A percentile compares a stretch with the other conserved stretches of the same genome.
Conservation (phyloP, 2,329 filamentous ascomycete species). For the Sclerotinia sclerotiorum region DNA sequence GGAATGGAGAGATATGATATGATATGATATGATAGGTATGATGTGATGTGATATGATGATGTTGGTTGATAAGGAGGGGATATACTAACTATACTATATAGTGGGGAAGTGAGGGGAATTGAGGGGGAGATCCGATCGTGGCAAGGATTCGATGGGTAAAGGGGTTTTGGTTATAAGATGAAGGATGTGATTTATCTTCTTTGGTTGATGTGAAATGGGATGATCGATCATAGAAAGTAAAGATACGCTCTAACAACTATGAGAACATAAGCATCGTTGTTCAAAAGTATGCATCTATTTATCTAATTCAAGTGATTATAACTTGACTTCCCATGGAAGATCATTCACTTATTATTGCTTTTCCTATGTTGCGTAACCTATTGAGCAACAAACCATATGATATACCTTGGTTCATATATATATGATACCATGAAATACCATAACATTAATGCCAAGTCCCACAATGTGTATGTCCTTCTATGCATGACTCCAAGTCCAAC, state of each 20-base stretch:
- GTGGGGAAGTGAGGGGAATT: slow-evolving; percentile 1
- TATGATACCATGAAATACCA: slow-evolving; percentile 7
- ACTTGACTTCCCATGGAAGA: neutral
- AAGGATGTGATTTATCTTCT: neutral
- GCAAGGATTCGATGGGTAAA: neutral
- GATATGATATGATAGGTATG: too few species aligned
- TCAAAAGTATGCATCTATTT: neutral
- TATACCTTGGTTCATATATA: neutral
- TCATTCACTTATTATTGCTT: neutral
- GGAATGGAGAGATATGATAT: neutral
- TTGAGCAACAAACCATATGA: slow-evolving; percentile 4
- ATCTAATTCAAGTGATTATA: slow-evolving; percentile 8
- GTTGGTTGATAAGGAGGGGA: slow-evolving; percentile 2
- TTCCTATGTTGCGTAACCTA: neutral
- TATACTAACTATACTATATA: neutral
- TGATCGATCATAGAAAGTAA: neutral
- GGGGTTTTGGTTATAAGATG: neutral
- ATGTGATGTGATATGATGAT: neutral
- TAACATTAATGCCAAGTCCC: slow-evolving; percentile 3
- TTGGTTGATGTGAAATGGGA: neutral
- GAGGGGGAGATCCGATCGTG: neutral
- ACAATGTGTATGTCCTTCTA: slow-evolving; percentile 8
- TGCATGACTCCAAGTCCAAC: slow-evolving; percentile 15
- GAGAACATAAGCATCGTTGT: neutral
- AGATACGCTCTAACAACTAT: neutral